phyloP scores from a whole-genome alignment of 1,139 yeast species.

The Nakaseomyces kungkrabaensis region DNA sequence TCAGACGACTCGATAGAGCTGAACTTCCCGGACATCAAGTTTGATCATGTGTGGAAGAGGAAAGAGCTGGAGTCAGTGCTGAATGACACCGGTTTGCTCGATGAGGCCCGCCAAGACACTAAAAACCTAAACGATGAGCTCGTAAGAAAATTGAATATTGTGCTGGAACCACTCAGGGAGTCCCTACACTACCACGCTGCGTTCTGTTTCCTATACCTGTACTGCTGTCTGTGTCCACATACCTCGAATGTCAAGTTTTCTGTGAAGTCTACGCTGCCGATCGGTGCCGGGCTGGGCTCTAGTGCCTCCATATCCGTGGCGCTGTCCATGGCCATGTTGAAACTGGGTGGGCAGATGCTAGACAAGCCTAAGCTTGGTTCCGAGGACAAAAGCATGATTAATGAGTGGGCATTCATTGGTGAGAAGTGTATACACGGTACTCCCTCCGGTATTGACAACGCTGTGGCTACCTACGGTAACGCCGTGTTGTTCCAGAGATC shows the following conservation, averaged over 20 bases:
- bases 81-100: slow-evolving; percentile 3
- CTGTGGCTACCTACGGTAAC: slow-evolving; percentile 93
- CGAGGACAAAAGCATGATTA: slow-evolving; percentile 52
- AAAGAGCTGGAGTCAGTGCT: slow-evolving; percentile 9
- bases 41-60: slow-evolving; percentile 49
- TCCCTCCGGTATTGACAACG: slow-evolving; percentile 95
- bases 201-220: slow-evolving; percentile 72
- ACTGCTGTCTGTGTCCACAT: slow-evolving; percentile 45
- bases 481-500: slow-evolving; percentile 79
- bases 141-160: slow-evolving; percentile 9
- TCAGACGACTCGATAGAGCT: slow-evolving; percentile 39
- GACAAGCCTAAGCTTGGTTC: slow-evolving; percentile 47
- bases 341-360: slow-evolving; percentile 48
- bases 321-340: slow-evolving; percentile 63
- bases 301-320: slow-evolving; percentile 89
- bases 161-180: slow-evolving; percentile 38
- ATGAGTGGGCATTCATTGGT: slow-evolving; percentile 84
- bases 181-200: slow-evolving; percentile 74
- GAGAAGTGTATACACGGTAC: slow-evolving; percentile 95
- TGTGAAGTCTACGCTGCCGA: slow-evolving; percentile 77
- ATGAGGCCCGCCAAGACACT: slow-evolving; percentile 11
- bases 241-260: slow-evolving; percentile 49
- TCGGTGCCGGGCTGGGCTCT: slow-evolving; percentile 96
- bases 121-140: slow-evolving; percentile 47
- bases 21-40: slow-evolving; percentile 75